phyloP scores from a whole-genome alignment of 805 yeast species.

The Pichia membranifaciens region DNA sequence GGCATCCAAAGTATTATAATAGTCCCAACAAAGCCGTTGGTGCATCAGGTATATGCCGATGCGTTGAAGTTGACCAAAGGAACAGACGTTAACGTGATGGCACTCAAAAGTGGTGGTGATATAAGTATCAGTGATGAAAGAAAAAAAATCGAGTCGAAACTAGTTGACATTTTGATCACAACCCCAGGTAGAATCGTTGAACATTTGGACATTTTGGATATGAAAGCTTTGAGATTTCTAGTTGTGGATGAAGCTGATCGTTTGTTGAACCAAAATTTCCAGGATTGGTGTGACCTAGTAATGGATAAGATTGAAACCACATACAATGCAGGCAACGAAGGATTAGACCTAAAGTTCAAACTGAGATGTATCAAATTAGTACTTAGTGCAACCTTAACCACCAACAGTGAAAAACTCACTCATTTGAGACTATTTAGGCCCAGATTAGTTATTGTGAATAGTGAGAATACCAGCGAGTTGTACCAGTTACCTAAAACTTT shows the following conservation, averaged over 20 bases:
- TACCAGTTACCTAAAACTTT: constrained; percentile 56
- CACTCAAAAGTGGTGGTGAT: constrained; percentile 45
- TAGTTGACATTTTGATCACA: constrained; percentile 62
- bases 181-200: constrained; percentile 86
- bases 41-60: constrained; percentile 72
- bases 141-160: constrained; percentile 34
- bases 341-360: constrained; percentile 32
- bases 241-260: constrained; percentile 82
- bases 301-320: constrained; percentile 35
- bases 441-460: constrained; percentile 67
- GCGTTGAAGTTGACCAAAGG: constrained; percentile 58
- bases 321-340: constrained; percentile 21
- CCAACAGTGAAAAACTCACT: constrained; percentile 84
- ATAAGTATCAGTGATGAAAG: constrained; percentile 58
- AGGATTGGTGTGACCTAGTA: constrained; percentile 77
- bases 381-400: constrained; percentile 89
- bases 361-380: constrained; percentile 54
- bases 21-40: constrained; percentile 87
- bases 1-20: constrained; percentile 67
- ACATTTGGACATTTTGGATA: constrained; percentile 42
- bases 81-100: constrained; percentile 56
- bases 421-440: constrained; percentile 65
- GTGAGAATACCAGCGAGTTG: constrained; percentile 43
- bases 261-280: constrained; percentile 80
- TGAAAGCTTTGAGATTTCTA: constrained; percentile 53